phyloP scores from a whole-genome alignment of 2,329 filamentous ascomycete species.

The Sclerotinia sclerotiorum region DNA sequence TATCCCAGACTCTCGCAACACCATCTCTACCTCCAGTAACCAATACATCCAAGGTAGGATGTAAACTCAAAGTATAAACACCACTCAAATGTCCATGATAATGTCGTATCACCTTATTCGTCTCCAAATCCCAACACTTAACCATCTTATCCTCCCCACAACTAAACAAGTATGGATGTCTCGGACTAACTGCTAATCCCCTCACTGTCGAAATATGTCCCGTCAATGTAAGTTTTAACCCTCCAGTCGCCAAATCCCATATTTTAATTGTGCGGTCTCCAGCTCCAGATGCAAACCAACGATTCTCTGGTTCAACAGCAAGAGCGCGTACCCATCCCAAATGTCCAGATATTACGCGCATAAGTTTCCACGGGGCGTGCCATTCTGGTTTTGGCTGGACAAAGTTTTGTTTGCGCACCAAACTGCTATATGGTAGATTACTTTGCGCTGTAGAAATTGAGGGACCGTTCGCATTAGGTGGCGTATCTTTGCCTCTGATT shows the following conservation, averaged over 20 bases:
- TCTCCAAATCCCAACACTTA: slow-evolving; percentile 99
- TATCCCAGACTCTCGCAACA: slow-evolving; percentile 95
- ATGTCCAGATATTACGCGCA: slow-evolving; percentile 95
- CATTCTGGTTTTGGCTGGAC: slow-evolving; percentile 80
- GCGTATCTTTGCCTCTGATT: slow-evolving; percentile 48
- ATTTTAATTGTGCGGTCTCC: slow-evolving; percentile 98
- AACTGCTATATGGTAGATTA: slow-evolving; percentile 50
- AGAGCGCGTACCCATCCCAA: slow-evolving; percentile 89
- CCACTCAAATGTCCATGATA: slow-evolving; percentile 97
- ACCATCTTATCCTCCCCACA: slow-evolving; percentile 99
- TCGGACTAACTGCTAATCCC: slow-evolving; percentile 85
- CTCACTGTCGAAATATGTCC: slow-evolving; percentile 93
- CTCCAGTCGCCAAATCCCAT: slow-evolving; percentile 90
- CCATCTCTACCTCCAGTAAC: slow-evolving; percentile 94
- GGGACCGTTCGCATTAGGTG: slow-evolving; percentile 56
- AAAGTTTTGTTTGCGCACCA: slow-evolving; percentile 60
- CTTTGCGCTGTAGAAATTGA: slow-evolving; percentile 45
- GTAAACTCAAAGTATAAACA: slow-evolving; percentile 89
- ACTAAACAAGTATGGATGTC: slow-evolving; percentile 95
- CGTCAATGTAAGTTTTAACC: slow-evolving; percentile 80
- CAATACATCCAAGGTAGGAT: slow-evolving; percentile 90
- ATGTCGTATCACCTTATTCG: slow-evolving; percentile 98
- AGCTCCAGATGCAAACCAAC: slow-evolving; percentile 95
- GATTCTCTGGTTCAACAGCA: slow-evolving; percentile 91
- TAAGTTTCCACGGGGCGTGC: slow-evolving; percentile 98